Conservation (phyloP, 768 basidiomycete species). For the Russula compacta region DNA sequence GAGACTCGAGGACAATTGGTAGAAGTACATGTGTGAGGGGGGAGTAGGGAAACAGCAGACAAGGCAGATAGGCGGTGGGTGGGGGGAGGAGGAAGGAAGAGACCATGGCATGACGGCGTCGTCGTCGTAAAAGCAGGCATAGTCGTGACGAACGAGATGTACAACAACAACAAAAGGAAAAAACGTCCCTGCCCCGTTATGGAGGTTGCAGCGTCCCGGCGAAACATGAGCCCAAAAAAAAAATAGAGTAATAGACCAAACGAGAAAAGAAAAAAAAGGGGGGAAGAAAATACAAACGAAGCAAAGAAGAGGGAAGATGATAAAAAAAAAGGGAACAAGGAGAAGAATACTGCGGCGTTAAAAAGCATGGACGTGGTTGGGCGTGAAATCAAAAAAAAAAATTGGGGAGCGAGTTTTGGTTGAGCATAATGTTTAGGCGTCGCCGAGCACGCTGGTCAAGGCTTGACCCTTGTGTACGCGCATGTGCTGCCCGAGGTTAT, state of each 20-base stretch:
- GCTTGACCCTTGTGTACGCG: slow-evolving; percentile 52
- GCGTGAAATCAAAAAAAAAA: background rate
- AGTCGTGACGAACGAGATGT: background rate
- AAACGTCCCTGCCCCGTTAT: slow-evolving; percentile 9
- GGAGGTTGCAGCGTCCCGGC: slow-evolving; percentile 10
- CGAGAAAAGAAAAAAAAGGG: background rate
- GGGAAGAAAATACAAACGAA: no score
- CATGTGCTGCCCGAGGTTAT: slow-evolving; percentile 85
- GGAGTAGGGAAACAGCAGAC: background rate
- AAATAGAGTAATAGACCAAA: slow-evolving; percentile 2
- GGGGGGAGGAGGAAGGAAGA: background rate
- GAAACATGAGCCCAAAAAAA: slow-evolving; percentile 6
- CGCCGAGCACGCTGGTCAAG: background rate
- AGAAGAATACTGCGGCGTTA: background rate
- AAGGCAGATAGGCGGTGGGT: background rate
- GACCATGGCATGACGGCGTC: background rate
- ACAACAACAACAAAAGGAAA: background rate
- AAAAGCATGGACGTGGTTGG: background rate
- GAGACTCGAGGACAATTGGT: slow-evolving; percentile 4
- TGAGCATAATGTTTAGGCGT: slow-evolving; percentile 2
- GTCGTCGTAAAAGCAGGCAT: slow-evolving; percentile 9
- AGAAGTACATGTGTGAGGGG: slow-evolving; percentile 19
- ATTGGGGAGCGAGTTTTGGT: background rate
- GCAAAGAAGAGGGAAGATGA: background rate
- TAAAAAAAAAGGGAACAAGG: background rate